phyloP scores from a whole-genome alignment of 495 filamentous ascomycete species.

The Aspergillus biplanus region DNA sequence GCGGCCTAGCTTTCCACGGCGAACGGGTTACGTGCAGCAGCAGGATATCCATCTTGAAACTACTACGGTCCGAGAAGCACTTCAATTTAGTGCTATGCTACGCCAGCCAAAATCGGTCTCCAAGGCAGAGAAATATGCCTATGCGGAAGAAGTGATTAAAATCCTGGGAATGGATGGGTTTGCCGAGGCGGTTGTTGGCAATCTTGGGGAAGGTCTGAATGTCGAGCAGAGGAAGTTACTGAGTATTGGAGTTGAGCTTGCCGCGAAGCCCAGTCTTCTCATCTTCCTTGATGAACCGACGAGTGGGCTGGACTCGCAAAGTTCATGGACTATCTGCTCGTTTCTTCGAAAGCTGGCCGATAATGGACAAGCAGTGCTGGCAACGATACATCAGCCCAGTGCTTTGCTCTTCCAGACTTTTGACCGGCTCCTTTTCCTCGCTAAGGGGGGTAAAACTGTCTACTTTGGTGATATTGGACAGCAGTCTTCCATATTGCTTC shows the following conservation, averaged over 20 bases:
- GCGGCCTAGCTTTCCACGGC: slow-evolving; percentile 79
- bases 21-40: slow-evolving; percentile 93
- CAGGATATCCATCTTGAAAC: slow-evolving; percentile 89
- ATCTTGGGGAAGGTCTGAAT: slow-evolving; percentile 66
- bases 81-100: slow-evolving; percentile 82
- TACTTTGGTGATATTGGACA: slow-evolving; percentile 87
- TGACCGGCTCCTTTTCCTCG: slow-evolving; percentile 82
- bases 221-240: slow-evolving; percentile 89
- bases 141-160: slow-evolving; percentile 52
- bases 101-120: slow-evolving; percentile 65
- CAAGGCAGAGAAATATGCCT: slow-evolving; percentile 48
- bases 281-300: slow-evolving; percentile 92
- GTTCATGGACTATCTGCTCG: slow-evolving; percentile 80
- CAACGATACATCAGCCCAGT: slow-evolving; percentile 92
- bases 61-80: slow-evolving; percentile 80
- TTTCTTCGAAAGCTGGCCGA: slow-evolving; percentile 81
- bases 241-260: slow-evolving; percentile 88
- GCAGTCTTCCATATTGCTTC: slow-evolving; percentile 66
- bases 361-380: slow-evolving; percentile 84
- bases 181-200: slow-evolving; percentile 45
- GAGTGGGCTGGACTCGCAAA: slow-evolving; percentile 84
- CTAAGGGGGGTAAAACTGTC: slow-evolving; percentile 77
- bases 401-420: slow-evolving; percentile 90
- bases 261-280: slow-evolving; percentile 80
- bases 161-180: slow-evolving; percentile 50